Evolutionary conservation across 1,284 basidiomycete species (phyloP).

Genomic region (Cystobasidiaceae sp.): DNA sequence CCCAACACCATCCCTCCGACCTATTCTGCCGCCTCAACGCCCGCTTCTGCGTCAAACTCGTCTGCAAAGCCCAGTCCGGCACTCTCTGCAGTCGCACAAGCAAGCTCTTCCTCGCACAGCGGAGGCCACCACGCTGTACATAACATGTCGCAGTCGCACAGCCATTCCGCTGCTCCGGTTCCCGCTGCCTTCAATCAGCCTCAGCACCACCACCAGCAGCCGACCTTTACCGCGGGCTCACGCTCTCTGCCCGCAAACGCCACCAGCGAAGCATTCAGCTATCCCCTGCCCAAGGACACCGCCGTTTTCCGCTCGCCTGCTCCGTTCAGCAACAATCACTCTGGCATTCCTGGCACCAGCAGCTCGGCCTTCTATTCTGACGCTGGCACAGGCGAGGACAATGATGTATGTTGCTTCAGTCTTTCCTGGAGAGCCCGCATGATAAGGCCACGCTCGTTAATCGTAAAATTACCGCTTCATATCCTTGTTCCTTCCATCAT

Average conservation of each 20-base stretch:
- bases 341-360: conserved; percentile 17
- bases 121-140: too few relatives aligned
- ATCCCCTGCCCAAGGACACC: conserved; percentile 7
- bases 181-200: too few relatives aligned
- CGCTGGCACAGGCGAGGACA: conserved; percentile 5
- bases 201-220: too few relatives aligned
- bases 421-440: background rate
- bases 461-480: background rate
- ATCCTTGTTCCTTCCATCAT: background rate
- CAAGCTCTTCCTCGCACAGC: too few relatives aligned
- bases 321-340: background rate
- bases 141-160: too few relatives aligned
- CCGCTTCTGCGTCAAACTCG: conserved; percentile 9
- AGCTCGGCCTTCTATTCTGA: conserved; percentile 27
- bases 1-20: background rate
- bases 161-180: too few relatives aligned
- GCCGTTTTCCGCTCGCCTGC: conserved; percentile 7
- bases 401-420: background rate
- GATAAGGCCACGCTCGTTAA: too few relatives aligned
- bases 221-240: too few relatives aligned
- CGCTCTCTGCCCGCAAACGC: too few relatives aligned
- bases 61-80: conserved; percentile 16
- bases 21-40: background rate
- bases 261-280: too few relatives aligned
- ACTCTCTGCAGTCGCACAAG: conserved; percentile 2